Evolutionary conservation across 116 monocot genomes (phyloP).

Genomic region (Zostera marina): DNA sequence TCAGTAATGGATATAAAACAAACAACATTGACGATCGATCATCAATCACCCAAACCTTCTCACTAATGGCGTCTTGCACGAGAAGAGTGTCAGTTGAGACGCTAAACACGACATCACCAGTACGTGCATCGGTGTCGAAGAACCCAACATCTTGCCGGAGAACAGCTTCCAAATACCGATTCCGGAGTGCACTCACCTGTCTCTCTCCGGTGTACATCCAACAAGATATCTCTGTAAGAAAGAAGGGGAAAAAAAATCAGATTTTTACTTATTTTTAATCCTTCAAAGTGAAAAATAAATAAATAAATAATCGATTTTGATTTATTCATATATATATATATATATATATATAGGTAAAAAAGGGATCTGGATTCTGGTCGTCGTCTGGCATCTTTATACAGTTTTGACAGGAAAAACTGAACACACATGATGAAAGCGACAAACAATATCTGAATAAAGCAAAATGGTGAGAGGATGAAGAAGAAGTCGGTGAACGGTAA

Average conservation of each 20-base stretch:
- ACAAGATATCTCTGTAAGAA: conserved; percentile 73
- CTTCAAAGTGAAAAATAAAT: background rate
- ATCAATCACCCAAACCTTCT: conserved; percentile 4
- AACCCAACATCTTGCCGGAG: conserved; percentile 17
- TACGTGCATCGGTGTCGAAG: conserved; percentile 23
- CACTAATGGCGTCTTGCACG: conserved; percentile 50
- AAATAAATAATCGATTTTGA: background rate
- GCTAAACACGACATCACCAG: conserved; percentile 30
- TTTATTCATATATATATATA: too few species aligned
- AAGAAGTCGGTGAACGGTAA: background rate
- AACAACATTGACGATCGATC: too few species aligned
- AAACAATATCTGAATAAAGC: conserved; percentile 5
- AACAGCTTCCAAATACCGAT: conserved; percentile 67
- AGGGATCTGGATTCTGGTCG: too few species aligned
- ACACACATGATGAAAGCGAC: conserved; percentile 6
- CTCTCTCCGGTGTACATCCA: conserved; percentile 99
- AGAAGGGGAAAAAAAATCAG: too few species aligned
- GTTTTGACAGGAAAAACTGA: background rate
- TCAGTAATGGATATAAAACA: too few species aligned
- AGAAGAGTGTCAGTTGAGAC: conserved; percentile 88
- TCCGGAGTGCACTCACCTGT: conserved; percentile 59
- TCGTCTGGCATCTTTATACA: too few species aligned
- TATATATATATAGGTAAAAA: too few species aligned
- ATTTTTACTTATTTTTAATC: background rate
- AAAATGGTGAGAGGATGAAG: background rate